Base-by-base conservation (phyloP, 768 basidiomycete species). In the Trametes gibbosa region DNA sequence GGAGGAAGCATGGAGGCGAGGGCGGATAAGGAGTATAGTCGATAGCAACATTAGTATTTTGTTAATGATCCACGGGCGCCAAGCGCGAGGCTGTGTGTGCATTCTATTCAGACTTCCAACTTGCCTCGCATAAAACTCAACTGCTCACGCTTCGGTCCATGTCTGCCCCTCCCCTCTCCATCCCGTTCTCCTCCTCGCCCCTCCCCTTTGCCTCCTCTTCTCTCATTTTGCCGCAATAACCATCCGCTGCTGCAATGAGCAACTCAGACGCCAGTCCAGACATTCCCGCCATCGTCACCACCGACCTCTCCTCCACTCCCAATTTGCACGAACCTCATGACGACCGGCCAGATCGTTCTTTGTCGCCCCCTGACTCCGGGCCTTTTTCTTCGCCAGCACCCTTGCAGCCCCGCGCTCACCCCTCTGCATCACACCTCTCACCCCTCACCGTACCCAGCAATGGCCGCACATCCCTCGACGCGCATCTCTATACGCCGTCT, bases 271-370 rank as follows among this genome's bases (percentile, higher is more conserved):
- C 48, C 56, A 58, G 35, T 25, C 64, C 61, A 9, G 56, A 59
- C 25, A 63, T 66, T 14, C 65, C 65, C 5, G 45, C 56, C 50
- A 66, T 66, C 35, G 60, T 66, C 57, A 66, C 65, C 25, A 63
- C 64, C 13, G 68, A 69, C 61, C 58, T 64, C 21, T 65, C 67
- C 27, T 66, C 69, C 32, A 64, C 64, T 16, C 42, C 55, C 27
- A 48, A 69, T 56, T 37, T 63, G 9, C 42, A 37, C 39, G 49
- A 51, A 2, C 19, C 53, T 29, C 48, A 51, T 53, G 57, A 50
- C 32, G 62, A 63, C 34, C 46, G 40, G 52, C 32, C 55, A 35
- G 57, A 56, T 10, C 48, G 23, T 35, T 34, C 58, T 27, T 35
- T 59, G 8, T 42, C 59, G 5, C 50, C 56, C 53, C 46, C 59